Conservation (phyloP, 139 green algal species). For the Chlamydomonas urium region DNA sequence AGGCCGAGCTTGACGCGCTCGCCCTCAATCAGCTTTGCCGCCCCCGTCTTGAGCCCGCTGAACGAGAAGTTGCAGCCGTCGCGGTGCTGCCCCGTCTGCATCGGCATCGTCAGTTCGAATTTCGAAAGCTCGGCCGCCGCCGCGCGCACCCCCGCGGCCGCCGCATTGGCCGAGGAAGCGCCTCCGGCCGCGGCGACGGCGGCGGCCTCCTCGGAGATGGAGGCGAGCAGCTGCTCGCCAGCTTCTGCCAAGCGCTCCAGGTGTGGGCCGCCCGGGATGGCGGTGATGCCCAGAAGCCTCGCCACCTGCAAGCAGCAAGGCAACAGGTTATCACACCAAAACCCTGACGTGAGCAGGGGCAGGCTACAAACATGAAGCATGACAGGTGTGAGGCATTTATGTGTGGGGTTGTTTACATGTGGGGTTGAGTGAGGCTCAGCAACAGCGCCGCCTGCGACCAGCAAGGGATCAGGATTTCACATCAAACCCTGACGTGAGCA, state of each 20-base stretch:
- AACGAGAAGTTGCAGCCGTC: slow-evolving; percentile 46
- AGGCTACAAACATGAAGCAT: too few relatives aligned
- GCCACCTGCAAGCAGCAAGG: too few relatives aligned
- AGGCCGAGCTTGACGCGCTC: not conserved
- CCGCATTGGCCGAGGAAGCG: not conserved
- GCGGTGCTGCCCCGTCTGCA: slow-evolving; percentile 44
- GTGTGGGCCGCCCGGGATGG: slow-evolving; percentile 64
- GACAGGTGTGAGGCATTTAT: too few relatives aligned
- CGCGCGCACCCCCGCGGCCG: not conserved
- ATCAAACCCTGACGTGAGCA: too few relatives aligned
- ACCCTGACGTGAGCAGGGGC: too few relatives aligned
- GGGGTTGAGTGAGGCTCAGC: too few relatives aligned
- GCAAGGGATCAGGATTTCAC: too few relatives aligned
- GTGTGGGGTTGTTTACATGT: too few relatives aligned
- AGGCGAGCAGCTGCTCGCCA: not conserved
- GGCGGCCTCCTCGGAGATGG: slow-evolving; percentile 23
- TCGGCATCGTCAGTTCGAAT: slow-evolving; percentile 57
- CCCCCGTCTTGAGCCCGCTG: slow-evolving; percentile 29
- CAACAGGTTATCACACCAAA: too few relatives aligned
- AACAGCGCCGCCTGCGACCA: too few relatives aligned
- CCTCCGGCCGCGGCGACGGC: slow-evolving; percentile 5
- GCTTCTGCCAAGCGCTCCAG: slow-evolving; percentile 64
- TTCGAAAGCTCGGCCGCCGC: not conserved
- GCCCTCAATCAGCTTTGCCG: slow-evolving; percentile 3
- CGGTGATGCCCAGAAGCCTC: slow-evolving; percentile 75